Base-by-base conservation (phyloP, 805 yeast genomes). In the Cyberlindnera euphorbiae region DNA sequence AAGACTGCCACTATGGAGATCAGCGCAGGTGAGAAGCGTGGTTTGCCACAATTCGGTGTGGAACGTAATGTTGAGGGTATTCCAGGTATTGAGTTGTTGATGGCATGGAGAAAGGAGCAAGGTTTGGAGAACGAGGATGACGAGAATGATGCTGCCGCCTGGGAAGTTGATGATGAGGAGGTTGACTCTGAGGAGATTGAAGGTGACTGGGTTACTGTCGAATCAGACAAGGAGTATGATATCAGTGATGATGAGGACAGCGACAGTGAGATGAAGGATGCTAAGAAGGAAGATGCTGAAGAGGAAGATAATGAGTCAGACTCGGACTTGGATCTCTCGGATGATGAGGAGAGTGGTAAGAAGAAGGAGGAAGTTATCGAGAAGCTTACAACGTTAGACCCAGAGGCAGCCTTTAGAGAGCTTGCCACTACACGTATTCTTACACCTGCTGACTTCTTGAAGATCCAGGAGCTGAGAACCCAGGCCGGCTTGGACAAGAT, bases 391-490 rank as follows among this genome's bases (percentile, higher is more conserved):
- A 65, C 62, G 35, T 51, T 53, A 26, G 62, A 59, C 45, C 50
- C 64, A 17, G 67, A 58, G 18, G 66, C 67, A 15, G 65, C 71
- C n/a, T 70, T 71, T 66, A 64, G 69, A 38, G 77, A 77, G 39
- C 47, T 86, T 46, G 82, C 80, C 26, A 71, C 83, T n/a, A 73
- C 77, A 32, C 77, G 83, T 49, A 82, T 93, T 42, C 71, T 93
- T 49, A 93, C 99, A 0, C 98, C 99, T 16, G 97, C 97, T 1
- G 99, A 93, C 67, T 93, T 89, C 58, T 96, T 96, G 44, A 90
- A 90, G 63, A 71, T 93, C 52, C 90, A 90, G 53, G 96, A 93
- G 61, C 73, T 93, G 51, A 76, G 79, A 54, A 69, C 77, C 13
- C 79, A 83, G 60, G 95, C 96, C 5, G 96, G 96, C 48, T 71